phyloP scores from a whole-genome alignment of 2,329 filamentous ascomycete species.

The Ophiocordyceps camponoti-rufipedis region DNA sequence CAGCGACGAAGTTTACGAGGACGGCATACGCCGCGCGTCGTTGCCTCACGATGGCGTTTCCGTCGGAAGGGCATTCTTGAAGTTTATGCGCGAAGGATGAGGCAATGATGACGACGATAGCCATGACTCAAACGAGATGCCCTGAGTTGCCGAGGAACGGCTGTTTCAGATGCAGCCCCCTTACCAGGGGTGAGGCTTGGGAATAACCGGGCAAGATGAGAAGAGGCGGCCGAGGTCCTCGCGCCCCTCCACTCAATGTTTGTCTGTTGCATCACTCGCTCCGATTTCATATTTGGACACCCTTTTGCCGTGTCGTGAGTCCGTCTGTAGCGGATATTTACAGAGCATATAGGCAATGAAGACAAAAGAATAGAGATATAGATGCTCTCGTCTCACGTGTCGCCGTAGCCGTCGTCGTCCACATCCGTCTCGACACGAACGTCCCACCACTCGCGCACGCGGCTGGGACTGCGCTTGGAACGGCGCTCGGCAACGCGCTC shows the following conservation, averaged over 20 bases:
- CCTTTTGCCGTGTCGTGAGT: background rate
- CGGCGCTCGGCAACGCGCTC: conserved; percentile 21
- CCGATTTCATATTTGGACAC: background rate
- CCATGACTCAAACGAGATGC: too few species aligned
- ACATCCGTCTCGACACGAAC: conserved; percentile 1
- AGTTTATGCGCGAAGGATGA: conserved; percentile 47
- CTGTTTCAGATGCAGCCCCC: background rate
- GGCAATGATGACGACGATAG: background rate
- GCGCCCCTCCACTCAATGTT: too few species aligned
- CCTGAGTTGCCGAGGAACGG: background rate
- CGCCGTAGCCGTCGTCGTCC: background rate
- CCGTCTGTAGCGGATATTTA: background rate
- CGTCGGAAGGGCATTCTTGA: conserved; percentile 56
- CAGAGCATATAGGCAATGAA: background rate
- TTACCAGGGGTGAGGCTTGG: too few species aligned
- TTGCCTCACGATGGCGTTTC: conserved; percentile 63
- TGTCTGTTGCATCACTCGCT: too few species aligned
- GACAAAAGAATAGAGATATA: too few species aligned
- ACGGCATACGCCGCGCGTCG: conserved; percentile 46
- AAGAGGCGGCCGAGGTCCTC: too few species aligned
- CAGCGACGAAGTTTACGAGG: conserved; percentile 46
- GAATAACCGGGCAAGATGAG: too few species aligned
- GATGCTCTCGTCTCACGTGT: background rate
- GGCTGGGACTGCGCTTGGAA: conserved; percentile 3
- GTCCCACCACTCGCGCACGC: conserved; percentile 13